Evolutionary conservation across 2,329 filamentous ascomycete species (phyloP), one percentile per base, ranked within the genome.

Genomic region (Aspergillus sp.): DNA sequence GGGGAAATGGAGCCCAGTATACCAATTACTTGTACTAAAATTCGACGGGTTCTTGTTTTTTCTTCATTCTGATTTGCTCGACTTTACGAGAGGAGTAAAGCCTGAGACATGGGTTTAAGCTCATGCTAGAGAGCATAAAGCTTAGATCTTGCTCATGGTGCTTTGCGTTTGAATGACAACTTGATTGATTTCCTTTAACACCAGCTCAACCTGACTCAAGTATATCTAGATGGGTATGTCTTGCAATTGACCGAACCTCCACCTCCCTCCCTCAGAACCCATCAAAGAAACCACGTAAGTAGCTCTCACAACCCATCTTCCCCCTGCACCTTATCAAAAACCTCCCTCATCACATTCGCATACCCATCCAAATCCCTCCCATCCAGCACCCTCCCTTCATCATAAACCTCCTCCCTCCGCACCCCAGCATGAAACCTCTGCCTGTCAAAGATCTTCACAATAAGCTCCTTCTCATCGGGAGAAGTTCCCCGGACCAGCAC

Each of bases 11-110:
- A 55, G 18, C 29, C 46, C 55, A 46, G 32, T 24, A 47, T 24
- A 49, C 51, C 55, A 52, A 51, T 55, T 59, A 68, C 61, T 65
- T 71, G 70, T 72, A 72, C 67, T 66, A 72, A 72, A 71, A 71
- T 71, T 65, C 67, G 63, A 66, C 65, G 53, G 65, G 69, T 67
- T 67, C 36, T 42, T 42, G n/a, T 67, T 67, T 67, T 67, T 36
- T 36, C 24, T 24, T 24, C 24, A 24, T 24, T 24, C 4, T 24
- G 16, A 29, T 67, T 57, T 50, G 54, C 56, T 58, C 49, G 46
- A 54, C 31, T 42, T 29, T 16, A 14, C 24, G 36, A 39, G 10
- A 16, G 39, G 10, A 54, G 11, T n/a, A 18, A 24, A 24, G 16
- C 20, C n/a, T 3, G 31, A 32, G 24, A 54, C 14, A 14, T 11